Evolutionary conservation across 257 asterid genomes (phyloP).

Genomic region (Solanum tarapatanum): DNA sequence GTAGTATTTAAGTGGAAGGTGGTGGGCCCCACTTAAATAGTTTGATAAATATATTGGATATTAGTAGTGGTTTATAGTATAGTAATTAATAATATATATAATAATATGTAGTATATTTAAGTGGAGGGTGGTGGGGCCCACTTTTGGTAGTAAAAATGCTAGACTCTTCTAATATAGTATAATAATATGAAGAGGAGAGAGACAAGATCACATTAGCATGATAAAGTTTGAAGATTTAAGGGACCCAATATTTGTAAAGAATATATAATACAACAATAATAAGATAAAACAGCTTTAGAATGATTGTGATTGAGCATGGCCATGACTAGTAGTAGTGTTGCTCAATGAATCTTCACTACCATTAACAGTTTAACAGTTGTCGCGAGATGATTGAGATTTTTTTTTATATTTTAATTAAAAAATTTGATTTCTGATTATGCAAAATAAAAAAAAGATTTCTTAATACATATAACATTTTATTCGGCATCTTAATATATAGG

Average conservation of each 20-base stretch:
- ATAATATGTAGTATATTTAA: no score
- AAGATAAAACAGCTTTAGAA: not conserved
- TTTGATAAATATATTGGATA: no score
- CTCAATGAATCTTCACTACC: constrained; percentile 1
- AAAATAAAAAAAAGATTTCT: not conserved
- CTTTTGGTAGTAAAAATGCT: no score
- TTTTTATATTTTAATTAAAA: not conserved
- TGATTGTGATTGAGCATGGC: constrained; percentile 10
- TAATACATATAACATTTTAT: not conserved
- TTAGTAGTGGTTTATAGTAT: no score
- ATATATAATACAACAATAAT: constrained; percentile 1
- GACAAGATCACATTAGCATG: constrained; percentile 37
- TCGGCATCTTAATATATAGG: accelerated
- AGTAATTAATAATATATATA: no score
- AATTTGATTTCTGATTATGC: accelerated
- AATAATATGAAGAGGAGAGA: constrained; percentile 8
- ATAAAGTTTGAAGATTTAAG: constrained; percentile 26
- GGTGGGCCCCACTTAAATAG: no score
- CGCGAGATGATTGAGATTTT: not conserved
- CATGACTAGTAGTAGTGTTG: constrained; percentile 7
- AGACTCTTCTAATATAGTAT: no score
- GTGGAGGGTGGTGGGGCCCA: no score
- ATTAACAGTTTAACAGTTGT: accelerated
- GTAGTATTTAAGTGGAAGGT: no score
- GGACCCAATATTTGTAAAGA: constrained; percentile 11